Conservation (phyloP, 192 early-diverging fungal species). For the Backusella tarrabulga region DNA sequence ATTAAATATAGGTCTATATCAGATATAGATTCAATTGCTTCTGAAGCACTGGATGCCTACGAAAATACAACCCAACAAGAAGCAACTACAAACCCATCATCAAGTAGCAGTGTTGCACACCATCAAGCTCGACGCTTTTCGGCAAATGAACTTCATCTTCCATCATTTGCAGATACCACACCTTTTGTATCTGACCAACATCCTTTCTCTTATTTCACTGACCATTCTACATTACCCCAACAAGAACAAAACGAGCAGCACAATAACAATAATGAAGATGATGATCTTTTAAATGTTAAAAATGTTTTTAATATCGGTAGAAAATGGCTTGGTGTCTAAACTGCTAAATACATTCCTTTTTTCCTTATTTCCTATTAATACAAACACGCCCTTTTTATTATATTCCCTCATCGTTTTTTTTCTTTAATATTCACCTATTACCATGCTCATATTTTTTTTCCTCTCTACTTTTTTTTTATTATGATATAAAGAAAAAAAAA, state of each 20-base stretch:
- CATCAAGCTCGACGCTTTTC: neutral
- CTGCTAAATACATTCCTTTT: neutral
- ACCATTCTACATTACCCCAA: neutral
- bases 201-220: conserved; percentile 28
- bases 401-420: neutral
- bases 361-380: neutral
- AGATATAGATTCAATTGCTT: conserved; percentile 28
- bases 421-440: neutral
- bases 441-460: neutral
- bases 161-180: conserved; percentile 5
- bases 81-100: neutral
- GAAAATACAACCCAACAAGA: conserved; percentile 11
- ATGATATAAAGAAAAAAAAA: neutral
- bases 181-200: conserved; percentile 22
- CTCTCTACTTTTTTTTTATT: neutral
- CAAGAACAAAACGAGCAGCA: neutral
- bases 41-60: conserved; percentile 21
- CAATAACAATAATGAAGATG: neutral
- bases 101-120: neutral
- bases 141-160: conserved; percentile 12
- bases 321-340: conserved; percentile 17
- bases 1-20: conserved; percentile 8
- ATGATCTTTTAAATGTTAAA: neutral
- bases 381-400: neutral
- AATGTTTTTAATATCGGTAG: conserved; percentile 2